Evolutionary conservation across 116 monocot genomes (phyloP), one percentile per base, ranked within the genome.

Genomic region (Dioscorea cayenensis): DNA sequence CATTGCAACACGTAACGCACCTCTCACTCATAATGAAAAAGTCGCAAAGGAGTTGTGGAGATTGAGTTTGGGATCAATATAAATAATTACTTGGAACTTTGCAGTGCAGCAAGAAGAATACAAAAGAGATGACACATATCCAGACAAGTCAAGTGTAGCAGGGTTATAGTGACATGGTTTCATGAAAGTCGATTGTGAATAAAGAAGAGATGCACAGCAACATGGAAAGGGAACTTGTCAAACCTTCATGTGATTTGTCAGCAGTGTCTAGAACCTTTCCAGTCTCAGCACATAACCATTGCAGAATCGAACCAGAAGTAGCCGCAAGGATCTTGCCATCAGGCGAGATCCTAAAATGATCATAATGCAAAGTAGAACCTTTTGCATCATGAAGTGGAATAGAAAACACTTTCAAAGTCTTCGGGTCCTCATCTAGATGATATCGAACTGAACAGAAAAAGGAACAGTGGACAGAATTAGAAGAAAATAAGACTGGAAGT

Each of bases 381-480:
- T 83, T 93, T 28, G 81, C 83, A 79, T 99, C 89, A 76, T 75
- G 81, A 69, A 99, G 86, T 14, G 94, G 90, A 77, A 93, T 93
- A 1, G 73, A 66, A 28, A 90, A 82, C 32, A 89, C 83, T 83
- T 89, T 99, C 72, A 93, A 71, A 16, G 94, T 93, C 86, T 93
- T 99, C 52, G 94, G 97, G 60, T 99, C 97, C 82, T 93, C 93
- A 72, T 99, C 97, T 27, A 99, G 86, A 75, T 93, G 93, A 77
- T 99, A 99, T 6, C 97, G 86, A 73, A 93, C 93, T 99, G 43
- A 59, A 66, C 43, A 16, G 49, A 18, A 16, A 63, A 80, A 13
- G 51, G 66, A 63, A 60, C 7, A 67, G 68, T 0, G 73, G 66
- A 36, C 59, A 17, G 13, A 62, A 14, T 27, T 11, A 71, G 63